phyloP scores from a whole-genome alignment of 306 rosid genomes.

The Prunus dulcis region DNA sequence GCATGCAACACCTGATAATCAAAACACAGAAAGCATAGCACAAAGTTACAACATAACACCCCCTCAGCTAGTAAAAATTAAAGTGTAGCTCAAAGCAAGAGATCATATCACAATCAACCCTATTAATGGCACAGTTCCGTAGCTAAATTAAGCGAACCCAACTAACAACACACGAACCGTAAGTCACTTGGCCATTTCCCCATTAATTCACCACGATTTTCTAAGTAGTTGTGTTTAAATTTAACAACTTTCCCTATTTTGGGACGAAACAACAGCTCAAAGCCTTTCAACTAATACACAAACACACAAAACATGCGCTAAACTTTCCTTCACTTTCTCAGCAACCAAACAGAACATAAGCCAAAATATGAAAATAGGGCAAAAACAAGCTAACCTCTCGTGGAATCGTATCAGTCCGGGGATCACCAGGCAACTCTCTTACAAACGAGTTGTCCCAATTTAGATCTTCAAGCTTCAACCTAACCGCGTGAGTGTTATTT shows the following conservation, averaged over 20 bases:
- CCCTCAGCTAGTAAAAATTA: not conserved
- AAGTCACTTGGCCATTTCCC: not conserved
- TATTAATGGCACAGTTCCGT: not conserved
- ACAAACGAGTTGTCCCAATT: constrained; percentile 89
- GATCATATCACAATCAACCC: not conserved
- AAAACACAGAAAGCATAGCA: not conserved
- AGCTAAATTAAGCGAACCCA: not conserved
- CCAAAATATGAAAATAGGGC: not conserved
- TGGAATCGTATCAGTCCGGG: constrained; percentile 61
- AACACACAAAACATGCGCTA: not conserved
- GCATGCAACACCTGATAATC: constrained; percentile 79
- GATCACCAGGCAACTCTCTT: constrained; percentile 70
- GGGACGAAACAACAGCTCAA: not conserved
- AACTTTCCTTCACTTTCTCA: not conserved
- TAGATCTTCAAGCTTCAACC: constrained; percentile 67
- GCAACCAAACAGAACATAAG: constrained; percentile 18
- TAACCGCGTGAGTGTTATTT: constrained; percentile 2
- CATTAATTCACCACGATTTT: not conserved
- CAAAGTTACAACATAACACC: not conserved
- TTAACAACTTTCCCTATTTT: not conserved
- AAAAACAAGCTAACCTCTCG: constrained; percentile 55
- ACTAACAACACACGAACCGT: not conserved
- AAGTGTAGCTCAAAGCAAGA: not conserved
- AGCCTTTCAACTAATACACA: not conserved
- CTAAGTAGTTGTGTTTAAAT: not conserved